Evolutionary conservation across 164 flowering plant genomes (phyloP).

Genomic region (Houttuynia cordata): DNA sequence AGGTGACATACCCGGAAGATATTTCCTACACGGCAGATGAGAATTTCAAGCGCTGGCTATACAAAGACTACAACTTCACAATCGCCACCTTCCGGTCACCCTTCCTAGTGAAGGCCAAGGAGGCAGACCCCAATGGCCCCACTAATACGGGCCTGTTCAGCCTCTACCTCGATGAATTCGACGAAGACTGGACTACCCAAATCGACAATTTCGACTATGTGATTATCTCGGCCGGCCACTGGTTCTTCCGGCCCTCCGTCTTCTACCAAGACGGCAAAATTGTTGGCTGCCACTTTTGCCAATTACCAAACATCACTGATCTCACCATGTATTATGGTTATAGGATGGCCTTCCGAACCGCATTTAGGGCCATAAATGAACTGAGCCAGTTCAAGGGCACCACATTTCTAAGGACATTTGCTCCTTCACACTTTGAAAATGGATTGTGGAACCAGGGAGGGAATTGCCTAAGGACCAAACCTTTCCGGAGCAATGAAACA

Average conservation of each 20-base stretch:
- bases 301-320: slow-evolving; percentile 27
- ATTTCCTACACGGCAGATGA: slow-evolving; percentile 14
- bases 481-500: slow-evolving; percentile 24
- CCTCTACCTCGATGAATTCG: slow-evolving; percentile 34
- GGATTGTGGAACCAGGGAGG: slow-evolving; percentile 71
- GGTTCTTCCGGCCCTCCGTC: slow-evolving; percentile 43
- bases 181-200: slow-evolving; percentile 26
- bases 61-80: slow-evolving; percentile 38
- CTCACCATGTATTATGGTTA: slow-evolving; percentile 32
- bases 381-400: slow-evolving; percentile 29
- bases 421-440: slow-evolving; percentile 53
- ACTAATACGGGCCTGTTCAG: slow-evolving; percentile 12
- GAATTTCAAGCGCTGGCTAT: slow-evolving; percentile 22
- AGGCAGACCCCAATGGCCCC: slow-evolving; percentile 25
- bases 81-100: slow-evolving; percentile 56
- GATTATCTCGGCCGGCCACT: slow-evolving; percentile 51
- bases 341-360: slow-evolving; percentile 37
- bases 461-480: slow-evolving; percentile 41
- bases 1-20: slow-evolving; percentile 38
- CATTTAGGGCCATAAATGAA: slow-evolving; percentile 36
- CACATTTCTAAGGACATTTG: slow-evolving; percentile 38
- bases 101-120: slow-evolving; percentile 29
- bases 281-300: slow-evolving; percentile 45
- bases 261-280: slow-evolving; percentile 30
- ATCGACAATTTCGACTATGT: slow-evolving; percentile 40